Base-by-base conservation (phyloP, 352 stramenopile species). In the Pythium volutum region DNA sequence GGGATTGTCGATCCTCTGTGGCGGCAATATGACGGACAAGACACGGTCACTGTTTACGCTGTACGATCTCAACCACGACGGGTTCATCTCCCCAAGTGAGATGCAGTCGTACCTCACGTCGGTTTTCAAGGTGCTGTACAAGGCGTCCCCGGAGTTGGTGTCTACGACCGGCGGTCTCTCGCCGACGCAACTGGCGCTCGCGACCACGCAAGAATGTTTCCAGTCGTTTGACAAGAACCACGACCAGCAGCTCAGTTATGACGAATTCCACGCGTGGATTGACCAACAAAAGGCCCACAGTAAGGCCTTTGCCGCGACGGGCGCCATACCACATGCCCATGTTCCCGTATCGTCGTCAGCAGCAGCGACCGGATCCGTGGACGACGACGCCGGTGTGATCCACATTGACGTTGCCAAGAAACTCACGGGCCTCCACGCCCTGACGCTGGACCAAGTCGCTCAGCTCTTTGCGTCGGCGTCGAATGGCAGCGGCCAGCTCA, bases 121-220 rank as follows among this genome's bases (percentile, higher is more conserved):
- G 15, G 71, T 96, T 8, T 97, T 96, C 64, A 91, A 89, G 53
- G 73, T 97, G 12, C 77, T 96, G 41, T 94, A 89, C 70, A 90
- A 94, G 64, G 85, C 81, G 18, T 91, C 83, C 1, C 83, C 84
- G 1, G 67, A 90, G 15, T 36, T 94, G 7, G 55, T 77, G 45
- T 33, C 42, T 1, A 81, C 83, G 41, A 89, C 79, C 14, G 70
- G 74, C 16, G 62, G 56, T 15, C 75, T 89, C 71, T 76, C 50
- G 22, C 76, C 88, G 0, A 57, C 75, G 20, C 70, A 93, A 52
- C 66, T 96, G n/a, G 87, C 88, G 12, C 62, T 62, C n/a, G 81
- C 71, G 1, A 96, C 88, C 0, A 89, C 81, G n/a, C 60, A 68
- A 7, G 75, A 89, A 55, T 95, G 88, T 31, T 96, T 96, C 67